phyloP scores from a whole-genome alignment of 2,329 filamentous ascomycete species.

The Chaetomiaceae sp. region DNA sequence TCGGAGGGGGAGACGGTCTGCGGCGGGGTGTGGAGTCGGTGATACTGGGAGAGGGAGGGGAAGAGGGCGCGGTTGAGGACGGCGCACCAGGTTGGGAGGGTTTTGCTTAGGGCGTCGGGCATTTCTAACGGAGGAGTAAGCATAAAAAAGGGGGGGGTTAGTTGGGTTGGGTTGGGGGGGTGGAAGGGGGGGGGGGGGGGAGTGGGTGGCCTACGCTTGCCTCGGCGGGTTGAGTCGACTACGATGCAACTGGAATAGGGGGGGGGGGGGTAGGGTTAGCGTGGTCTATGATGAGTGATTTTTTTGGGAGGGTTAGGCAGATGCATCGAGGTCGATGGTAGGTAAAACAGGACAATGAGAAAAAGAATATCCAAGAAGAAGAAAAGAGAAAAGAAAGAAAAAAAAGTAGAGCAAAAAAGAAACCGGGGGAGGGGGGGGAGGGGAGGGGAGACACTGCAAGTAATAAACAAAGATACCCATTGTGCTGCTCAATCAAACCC shows the following conservation, averaged over 20 bases:
- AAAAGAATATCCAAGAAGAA: background rate
- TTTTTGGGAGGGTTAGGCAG: too few species aligned
- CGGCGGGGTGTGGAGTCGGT: slow-evolving; percentile 65
- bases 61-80: slow-evolving; percentile 80
- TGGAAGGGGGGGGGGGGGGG: background rate
- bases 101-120: slow-evolving; percentile 92
- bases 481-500: slow-evolving; percentile 57
- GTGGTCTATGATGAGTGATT: too few species aligned
- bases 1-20: slow-evolving; percentile 70
- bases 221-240: slow-evolving; percentile 87
- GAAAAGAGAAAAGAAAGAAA: background rate
- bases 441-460: too few species aligned
- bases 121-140: too few species aligned
- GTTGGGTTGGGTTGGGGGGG: background rate
- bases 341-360: background rate
- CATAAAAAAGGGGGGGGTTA: slow-evolving; percentile 1
- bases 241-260: slow-evolving; percentile 69
- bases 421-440: too few species aligned
- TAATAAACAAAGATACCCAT: slow-evolving; percentile 52
- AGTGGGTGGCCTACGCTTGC: slow-evolving; percentile 60
- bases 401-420: background rate
- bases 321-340: too few species aligned
- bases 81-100: slow-evolving; percentile 87
- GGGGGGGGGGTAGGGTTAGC: too few species aligned
- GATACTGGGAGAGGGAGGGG: slow-evolving; percentile 41